Evolutionary conservation across 208 protist genomes (phyloP).

Genomic region (Trichomonas gallinae): DNA sequence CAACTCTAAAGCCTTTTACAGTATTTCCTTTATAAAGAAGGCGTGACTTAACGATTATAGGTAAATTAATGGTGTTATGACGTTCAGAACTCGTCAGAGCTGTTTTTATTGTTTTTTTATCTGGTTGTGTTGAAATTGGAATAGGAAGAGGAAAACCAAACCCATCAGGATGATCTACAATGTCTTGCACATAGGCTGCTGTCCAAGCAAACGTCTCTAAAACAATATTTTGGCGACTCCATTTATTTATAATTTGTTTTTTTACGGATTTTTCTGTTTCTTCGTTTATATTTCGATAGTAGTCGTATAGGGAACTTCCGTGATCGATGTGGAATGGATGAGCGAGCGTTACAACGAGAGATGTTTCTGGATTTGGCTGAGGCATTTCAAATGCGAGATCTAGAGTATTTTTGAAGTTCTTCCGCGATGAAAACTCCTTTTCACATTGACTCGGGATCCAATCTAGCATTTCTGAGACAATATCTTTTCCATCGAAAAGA

Average conservation of each 20-base stretch:
- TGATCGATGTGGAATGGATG: not conserved
- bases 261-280: not conserved
- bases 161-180: not conserved
- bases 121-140: not conserved
- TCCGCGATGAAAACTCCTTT: not conserved
- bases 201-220: not conserved
- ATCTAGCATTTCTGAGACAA: not conserved
- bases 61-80: not conserved
- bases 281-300: not conserved
- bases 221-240: not conserved
- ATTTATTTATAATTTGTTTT: not conserved
- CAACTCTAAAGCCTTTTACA: not conserved
- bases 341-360: not conserved
- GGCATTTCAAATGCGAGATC: not conserved
- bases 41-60: not conserved
- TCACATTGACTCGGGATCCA: not conserved
- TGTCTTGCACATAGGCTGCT: not conserved
- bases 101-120: not conserved
- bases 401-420: not conserved
- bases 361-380: not conserved
- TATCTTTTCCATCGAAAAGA: not conserved
- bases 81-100: not conserved
- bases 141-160: not conserved
- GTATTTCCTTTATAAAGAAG: not conserved
- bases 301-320: not conserved